Evolutionary conservation across 805 yeast species (phyloP).

Genomic region (Candida krabiensis): DNA sequence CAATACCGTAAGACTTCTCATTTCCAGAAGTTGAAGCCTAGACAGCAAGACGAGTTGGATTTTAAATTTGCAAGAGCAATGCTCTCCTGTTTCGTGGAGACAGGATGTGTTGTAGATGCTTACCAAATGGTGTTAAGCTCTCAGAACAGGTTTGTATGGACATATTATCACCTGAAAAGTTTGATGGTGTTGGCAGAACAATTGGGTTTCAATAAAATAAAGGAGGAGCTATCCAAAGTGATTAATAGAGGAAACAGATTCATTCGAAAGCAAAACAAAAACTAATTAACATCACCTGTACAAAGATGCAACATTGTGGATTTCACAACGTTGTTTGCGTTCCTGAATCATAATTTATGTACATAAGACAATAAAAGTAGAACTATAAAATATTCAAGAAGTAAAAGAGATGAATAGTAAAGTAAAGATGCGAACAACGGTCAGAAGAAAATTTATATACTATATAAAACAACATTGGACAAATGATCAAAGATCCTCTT

Average conservation of each 20-base stretch:
- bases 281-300: background rate
- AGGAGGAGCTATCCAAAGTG: constrained; percentile 28
- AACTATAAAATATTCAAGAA: too few species aligned
- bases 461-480: too few species aligned
- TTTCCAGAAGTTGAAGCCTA: constrained; percentile 44
- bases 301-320: background rate
- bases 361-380: too few species aligned
- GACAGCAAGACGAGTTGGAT: constrained; percentile 47
- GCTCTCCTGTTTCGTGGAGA: constrained; percentile 56
- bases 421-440: too few species aligned
- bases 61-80: constrained; percentile 71
- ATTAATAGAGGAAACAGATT: constrained; percentile 18
- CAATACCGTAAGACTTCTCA: constrained; percentile 52
- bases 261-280: constrained; percentile 9
- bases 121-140: constrained; percentile 66
- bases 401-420: too few species aligned
- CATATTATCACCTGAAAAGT: constrained; percentile 42
- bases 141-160: constrained; percentile 71
- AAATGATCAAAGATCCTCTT: background rate
- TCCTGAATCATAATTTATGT: too few species aligned
- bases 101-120: constrained; percentile 67
- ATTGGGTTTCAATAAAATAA: constrained; percentile 43
- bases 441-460: too few species aligned
- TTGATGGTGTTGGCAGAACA: constrained; percentile 40
- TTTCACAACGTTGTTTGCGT: too few species aligned